Base-by-base conservation (phyloP, 1,284 basidiomycete genomes). In the Cystobasidium sp. region DNA sequence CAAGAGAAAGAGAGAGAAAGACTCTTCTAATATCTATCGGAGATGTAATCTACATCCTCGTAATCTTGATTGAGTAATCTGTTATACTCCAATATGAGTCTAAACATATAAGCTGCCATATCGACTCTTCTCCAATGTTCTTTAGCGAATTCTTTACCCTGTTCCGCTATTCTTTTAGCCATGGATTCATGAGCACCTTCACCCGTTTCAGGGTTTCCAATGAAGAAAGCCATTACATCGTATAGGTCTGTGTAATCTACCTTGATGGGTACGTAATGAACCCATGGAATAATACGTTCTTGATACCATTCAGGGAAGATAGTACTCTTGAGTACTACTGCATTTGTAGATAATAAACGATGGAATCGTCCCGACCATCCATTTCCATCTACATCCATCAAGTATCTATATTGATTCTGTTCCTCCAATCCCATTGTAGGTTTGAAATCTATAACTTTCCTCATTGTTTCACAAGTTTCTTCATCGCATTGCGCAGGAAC, bases 321-420 rank as follows among this genome's bases (percentile, higher is more conserved):
- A 0, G 88, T 89, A 6, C 86, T 82, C 79, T 89, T 90, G 80
- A 90, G 86, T 8, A 90, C 82, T 46, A 89, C 82, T 2, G 88
- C 85, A 66, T 88, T 88, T 31, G 86, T 85, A 31, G 86, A 86
- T 77, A 91, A 86, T 9, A 90, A 83, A 0, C 88, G 37, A 68
- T 77, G 77, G 76, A 81, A 82, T 0, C 80, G 78, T 9, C 80
- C 81, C 5, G 78, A 79, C 84, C 83, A 84, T 0, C 82, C 83
- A 76, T 85, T 85, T 2, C 85, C 84, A 76, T 85, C 85, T 37
- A 85, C 83, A 74, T 85, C 84, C 22, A 85, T 80, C 58, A 84
- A 67, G 78, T 83, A 84, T 75, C 84, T 84, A 79, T 84, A 81
- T 71, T 65, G 69, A 66, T 79, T 78, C 12, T 75, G 75, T 56